phyloP scores from a whole-genome alignment of 306 rosid species.

The Psophocarpus tetragonolobus region DNA sequence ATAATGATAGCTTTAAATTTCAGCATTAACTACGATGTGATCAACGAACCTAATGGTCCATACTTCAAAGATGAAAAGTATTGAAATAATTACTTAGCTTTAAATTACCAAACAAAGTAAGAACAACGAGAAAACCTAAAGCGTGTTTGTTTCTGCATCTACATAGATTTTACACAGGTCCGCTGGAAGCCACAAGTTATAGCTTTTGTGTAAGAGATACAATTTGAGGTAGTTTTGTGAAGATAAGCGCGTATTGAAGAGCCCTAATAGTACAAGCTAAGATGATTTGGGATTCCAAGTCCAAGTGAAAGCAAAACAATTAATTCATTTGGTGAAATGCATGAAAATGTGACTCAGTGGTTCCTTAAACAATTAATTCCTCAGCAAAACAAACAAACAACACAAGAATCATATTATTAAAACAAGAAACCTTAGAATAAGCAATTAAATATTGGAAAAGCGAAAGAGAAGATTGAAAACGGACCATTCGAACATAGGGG shows the following conservation, averaged over 20 bases:
- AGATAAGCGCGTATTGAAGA: no score
- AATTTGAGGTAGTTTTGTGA: no score
- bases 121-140: background rate
- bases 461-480: background rate
- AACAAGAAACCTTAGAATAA: background rate
- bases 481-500: slow-evolving; percentile 63
- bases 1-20: background rate
- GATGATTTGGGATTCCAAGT: background rate
- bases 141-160: no score
- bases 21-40: background rate
- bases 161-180: no score
- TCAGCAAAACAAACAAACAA: background rate
- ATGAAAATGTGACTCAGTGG: background rate
- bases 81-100: background rate
- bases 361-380: background rate
- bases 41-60: background rate
- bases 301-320: no score
- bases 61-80: background rate
- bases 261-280: background rate
- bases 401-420: background rate
- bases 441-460: background rate
- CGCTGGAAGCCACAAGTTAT: no score
- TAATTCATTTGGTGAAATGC: no score
- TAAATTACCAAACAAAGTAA: background rate
- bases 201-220: no score